These are phyloP conservation scores for Pyropia haitanensis DNA, from an alignment of 23 red algal species.

Conservation along the genomic window DNA sequence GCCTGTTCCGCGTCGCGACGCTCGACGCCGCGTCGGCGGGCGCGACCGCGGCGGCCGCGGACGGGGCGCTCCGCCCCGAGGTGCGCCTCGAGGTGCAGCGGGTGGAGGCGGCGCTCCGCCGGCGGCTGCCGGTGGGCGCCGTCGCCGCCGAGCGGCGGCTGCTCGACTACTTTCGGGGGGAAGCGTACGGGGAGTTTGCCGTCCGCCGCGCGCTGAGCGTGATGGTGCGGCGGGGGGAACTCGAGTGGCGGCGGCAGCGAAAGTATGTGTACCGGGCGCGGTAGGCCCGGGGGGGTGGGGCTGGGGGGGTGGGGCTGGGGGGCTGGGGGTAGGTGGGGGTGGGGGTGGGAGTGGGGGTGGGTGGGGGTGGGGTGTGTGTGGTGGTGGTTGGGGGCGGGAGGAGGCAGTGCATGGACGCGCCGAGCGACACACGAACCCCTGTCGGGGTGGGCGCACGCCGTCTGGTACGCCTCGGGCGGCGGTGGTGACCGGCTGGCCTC, in stretches of 20 bases:
- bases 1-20: conserved; percentile 93
- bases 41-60: conserved; percentile 26
- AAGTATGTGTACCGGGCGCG: conserved; percentile 71
- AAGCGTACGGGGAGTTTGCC: conserved; percentile 43
- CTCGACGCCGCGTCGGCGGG: conserved; percentile 70
- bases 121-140: conserved; percentile 74
- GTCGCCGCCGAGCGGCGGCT: conserved; percentile 57
- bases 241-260: conserved; percentile 81
- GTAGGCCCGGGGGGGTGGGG: too few species aligned
- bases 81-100: conserved; percentile 71
- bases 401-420: too few species aligned
- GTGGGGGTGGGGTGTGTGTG: too few species aligned
- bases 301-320: too few species aligned
- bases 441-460: too few species aligned
- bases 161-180: conserved; percentile 65
- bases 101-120: conserved; percentile 58
- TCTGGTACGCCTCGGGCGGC: too few species aligned
- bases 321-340: too few species aligned
- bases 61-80: conserved; percentile 62
- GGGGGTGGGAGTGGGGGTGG: too few species aligned
- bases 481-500: too few species aligned
- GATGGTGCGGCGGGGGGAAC: conserved; percentile 79
- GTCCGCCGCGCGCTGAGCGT: conserved; percentile 65
- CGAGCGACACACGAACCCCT: too few species aligned
- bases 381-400: too few species aligned